Conservation (phyloP, 2,329 filamentous ascomycete species). For the Monilinia fructicola region DNA sequence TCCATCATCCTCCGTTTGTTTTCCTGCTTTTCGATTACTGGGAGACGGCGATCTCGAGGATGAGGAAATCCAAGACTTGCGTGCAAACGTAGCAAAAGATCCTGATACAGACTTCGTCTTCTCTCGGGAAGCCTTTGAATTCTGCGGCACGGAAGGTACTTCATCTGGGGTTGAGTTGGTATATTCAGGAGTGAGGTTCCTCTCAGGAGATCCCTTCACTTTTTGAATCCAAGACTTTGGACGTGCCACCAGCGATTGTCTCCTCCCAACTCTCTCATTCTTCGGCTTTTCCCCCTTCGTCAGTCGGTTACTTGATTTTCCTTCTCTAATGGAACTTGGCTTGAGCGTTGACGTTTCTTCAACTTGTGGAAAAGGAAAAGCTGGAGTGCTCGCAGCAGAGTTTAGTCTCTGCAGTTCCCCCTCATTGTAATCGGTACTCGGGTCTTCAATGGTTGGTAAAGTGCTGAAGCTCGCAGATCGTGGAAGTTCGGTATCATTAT, state of each 20-base stretch:
- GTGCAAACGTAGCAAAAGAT: conserved; percentile 50
- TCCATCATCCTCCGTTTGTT: conserved; percentile 30
- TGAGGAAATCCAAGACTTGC: conserved; percentile 50
- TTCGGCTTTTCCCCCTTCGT: conserved; percentile 36
- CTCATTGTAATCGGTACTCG: conserved; percentile 27
- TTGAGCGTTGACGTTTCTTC: conserved; percentile 22
- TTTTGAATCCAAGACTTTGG: conserved; percentile 42
- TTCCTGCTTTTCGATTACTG: conserved; percentile 34
- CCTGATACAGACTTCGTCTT: conserved; percentile 51
- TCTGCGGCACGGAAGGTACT: conserved; percentile 40
- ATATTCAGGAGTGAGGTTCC: conserved; percentile 29
- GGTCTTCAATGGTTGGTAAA: conserved; percentile 45
- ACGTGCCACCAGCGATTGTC: conserved; percentile 39
- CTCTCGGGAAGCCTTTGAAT: conserved; percentile 36
- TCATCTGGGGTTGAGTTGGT: conserved; percentile 38
- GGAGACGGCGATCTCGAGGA: conserved; percentile 50
- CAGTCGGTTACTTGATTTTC: conserved; percentile 26
- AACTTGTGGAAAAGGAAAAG: conserved; percentile 7
- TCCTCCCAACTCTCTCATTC: conserved; percentile 37
- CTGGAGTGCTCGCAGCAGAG: conserved; percentile 28
- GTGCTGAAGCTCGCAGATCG: conserved; percentile 60
- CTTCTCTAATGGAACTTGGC: conserved; percentile 27
- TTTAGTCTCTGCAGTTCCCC: conserved; percentile 28
- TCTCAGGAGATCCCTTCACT: conserved; percentile 39
- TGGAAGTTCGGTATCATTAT: conserved; percentile 42